Percentiles rank a stretch among this genome's conserved stretches.
phyloP scores from a whole-genome alignment of 805 yeast genomes.

The Yamadazyma endophytica region DNA sequence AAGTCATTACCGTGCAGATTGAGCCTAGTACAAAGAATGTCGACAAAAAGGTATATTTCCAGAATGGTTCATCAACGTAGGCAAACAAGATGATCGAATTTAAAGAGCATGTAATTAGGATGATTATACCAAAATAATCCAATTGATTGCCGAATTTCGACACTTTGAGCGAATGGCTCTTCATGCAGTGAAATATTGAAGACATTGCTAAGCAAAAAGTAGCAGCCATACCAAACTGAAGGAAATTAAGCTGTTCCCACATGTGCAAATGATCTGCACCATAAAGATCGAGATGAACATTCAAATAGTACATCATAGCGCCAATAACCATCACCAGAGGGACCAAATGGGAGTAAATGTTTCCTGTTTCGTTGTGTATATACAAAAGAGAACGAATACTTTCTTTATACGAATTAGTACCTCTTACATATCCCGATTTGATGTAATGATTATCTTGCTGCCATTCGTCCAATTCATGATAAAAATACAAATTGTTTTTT shows the following conservation, averaged over 20 bases:
- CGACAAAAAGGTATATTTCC: slow-evolving; percentile 35
- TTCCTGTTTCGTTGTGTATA: slow-evolving; percentile 68
- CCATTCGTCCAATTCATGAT: slow-evolving; percentile 66
- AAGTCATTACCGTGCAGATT: slow-evolving; percentile 58
- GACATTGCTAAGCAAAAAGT: slow-evolving; percentile 58
- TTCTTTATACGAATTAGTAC: slow-evolving; percentile 42
- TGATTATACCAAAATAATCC: slow-evolving; percentile 73
- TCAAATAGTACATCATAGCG: slow-evolving; percentile 21
- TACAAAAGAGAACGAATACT: slow-evolving; percentile 49
- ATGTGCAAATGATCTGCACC: slow-evolving; percentile 1
- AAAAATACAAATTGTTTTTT: slow-evolving; percentile 18
- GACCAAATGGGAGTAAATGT: slow-evolving; percentile 63
- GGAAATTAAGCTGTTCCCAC: slow-evolving; percentile 48
- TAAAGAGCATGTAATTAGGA: slow-evolving; percentile 62
- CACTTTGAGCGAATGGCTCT: slow-evolving; percentile 58
- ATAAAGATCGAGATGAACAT: slow-evolving; percentile 20
- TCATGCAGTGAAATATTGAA: slow-evolving; percentile 62
- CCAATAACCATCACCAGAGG: slow-evolving; percentile 38
- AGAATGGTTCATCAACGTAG: slow-evolving; percentile 39
- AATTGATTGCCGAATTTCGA: slow-evolving; percentile 59
- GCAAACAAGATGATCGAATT: slow-evolving; percentile 38
- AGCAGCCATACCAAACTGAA: slow-evolving; percentile 55
- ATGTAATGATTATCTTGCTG: slow-evolving; percentile 71
- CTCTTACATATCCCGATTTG: slow-evolving; percentile 58
- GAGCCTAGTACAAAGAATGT: slow-evolving; percentile 55